Conservation (phyloP, 2,329 filamentous ascomycete genomes). For the Apiospora phragmitis region DNA sequence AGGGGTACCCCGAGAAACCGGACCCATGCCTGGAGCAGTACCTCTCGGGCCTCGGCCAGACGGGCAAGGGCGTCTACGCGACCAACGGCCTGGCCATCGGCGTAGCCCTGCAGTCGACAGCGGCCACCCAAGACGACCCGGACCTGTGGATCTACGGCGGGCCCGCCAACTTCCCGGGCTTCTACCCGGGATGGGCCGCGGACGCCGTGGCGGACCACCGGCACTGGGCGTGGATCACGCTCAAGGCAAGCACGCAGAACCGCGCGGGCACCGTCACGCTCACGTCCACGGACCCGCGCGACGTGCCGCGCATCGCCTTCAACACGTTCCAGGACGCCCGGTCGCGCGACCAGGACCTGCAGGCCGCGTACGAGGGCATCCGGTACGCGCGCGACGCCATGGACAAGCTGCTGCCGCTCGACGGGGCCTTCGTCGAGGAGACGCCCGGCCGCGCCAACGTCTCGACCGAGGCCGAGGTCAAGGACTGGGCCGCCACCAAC, state of each 20-base stretch:
- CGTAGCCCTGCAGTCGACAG: conserved; percentile 21
- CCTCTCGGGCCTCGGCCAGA: neutral
- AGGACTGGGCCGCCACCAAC: conserved; percentile 11
- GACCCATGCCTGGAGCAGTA: conserved; percentile 4
- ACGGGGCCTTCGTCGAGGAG: conserved; percentile 22
- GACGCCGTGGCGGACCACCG: conserved; percentile 11
- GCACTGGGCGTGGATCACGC: conserved; percentile 21
- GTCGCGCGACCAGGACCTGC: conserved; percentile 18
- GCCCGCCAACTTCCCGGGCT: conserved; percentile 17
- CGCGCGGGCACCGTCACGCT: conserved; percentile 23
- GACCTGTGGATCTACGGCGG: conserved; percentile 38
- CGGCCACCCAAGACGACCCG: conserved; percentile 43
- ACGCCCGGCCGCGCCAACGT: conserved; percentile 10
- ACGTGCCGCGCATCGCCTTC: conserved; percentile 21
- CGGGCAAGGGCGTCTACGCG: neutral
- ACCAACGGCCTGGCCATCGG: conserved; percentile 9
- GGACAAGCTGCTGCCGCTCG: conserved; percentile 20
- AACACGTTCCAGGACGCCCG: conserved; percentile 17
- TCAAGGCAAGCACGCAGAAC: conserved; percentile 26
- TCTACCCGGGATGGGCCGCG: conserved; percentile 18
- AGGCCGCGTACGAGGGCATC: conserved; percentile 22
- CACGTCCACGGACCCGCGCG: conserved; percentile 21
- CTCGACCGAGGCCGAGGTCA: conserved; percentile 9
- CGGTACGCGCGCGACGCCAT: conserved; percentile 17
- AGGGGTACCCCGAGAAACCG: neutral